These are phyloP conservation scores for Ophiocordyceps australis DNA, from an alignment of 2,329 filamentous ascomycete species.

Conservation along the genomic window DNA sequence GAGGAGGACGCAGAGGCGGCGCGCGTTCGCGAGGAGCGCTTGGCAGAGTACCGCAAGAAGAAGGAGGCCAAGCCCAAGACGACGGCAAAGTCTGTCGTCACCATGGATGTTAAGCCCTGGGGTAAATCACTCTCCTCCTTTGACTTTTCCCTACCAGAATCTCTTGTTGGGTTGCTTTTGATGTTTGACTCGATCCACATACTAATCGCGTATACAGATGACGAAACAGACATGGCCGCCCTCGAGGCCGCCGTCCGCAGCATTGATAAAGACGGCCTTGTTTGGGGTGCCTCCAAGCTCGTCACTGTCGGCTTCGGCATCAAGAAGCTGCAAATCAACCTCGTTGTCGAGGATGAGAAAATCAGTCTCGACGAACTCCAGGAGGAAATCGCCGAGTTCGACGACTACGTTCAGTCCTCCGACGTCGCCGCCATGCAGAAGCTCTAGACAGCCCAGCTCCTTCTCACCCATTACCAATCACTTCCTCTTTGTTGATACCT, in stretches of 20 bases:
- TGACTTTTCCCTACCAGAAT: neutral
- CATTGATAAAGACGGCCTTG: conserved; percentile 84
- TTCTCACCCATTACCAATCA: too few species aligned
- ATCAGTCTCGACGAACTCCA: conserved; percentile 74
- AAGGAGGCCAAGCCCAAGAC: conserved; percentile 87
- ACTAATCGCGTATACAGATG: conserved; percentile 33
- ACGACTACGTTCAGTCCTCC: conserved; percentile 92
- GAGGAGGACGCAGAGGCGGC: conserved; percentile 85
- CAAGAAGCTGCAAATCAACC: conserved; percentile 98
- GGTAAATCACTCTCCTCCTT: conserved; percentile 37
- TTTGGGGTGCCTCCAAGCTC: conserved; percentile 80
- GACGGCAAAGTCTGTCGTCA: conserved; percentile 90
- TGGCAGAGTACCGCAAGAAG: conserved; percentile 92
- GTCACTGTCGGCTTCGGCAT: conserved; percentile 91
- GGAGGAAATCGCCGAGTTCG: conserved; percentile 63
- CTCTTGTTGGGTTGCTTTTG: too few species aligned
- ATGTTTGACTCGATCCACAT: too few species aligned
- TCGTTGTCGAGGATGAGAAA: conserved; percentile 96
- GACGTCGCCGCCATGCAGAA: conserved; percentile 88
- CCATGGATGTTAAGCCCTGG: conserved; percentile 95
- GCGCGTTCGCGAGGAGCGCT: conserved; percentile 68
- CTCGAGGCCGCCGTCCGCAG: conserved; percentile 65
- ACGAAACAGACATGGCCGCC: conserved; percentile 80
- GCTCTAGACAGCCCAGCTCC: conserved; percentile 50
- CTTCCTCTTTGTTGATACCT: too few species aligned